phyloP scores from a whole-genome alignment of 2,329 filamentous ascomycete species.

The Bipolaris bicolor region DNA sequence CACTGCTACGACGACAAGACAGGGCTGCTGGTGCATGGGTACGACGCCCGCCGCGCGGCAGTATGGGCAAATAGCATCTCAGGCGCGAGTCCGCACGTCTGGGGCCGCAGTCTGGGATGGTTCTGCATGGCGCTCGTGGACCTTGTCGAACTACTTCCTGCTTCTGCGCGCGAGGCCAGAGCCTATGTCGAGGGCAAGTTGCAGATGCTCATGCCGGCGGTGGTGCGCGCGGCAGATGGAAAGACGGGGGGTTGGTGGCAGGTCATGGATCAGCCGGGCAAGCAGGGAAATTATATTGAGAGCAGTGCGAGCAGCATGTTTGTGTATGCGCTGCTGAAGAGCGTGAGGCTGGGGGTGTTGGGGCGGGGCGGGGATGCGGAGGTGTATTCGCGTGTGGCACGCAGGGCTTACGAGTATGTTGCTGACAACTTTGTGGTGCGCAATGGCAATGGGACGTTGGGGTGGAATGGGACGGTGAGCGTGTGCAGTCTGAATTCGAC shows the following conservation, averaged over 20 bases:
- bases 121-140: conserved; percentile 61
- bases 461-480: conserved; percentile 40
- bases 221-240: conserved; percentile 43
- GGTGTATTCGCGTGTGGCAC: conserved; percentile 29
- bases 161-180: not conserved
- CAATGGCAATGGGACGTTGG: conserved; percentile 31
- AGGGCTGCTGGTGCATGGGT: conserved; percentile 61
- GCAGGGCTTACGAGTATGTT: conserved; percentile 48
- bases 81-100: conserved; percentile 60
- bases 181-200: conserved; percentile 5
- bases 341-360: conserved; percentile 48
- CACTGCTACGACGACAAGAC: conserved; percentile 51
- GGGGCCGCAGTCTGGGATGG: conserved; percentile 63
- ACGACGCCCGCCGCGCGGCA: conserved; percentile 57
- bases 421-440: conserved; percentile 28
- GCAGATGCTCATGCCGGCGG: conserved; percentile 30
- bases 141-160: conserved; percentile 51
- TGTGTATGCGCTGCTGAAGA: conserved; percentile 59
- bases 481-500: conserved; percentile 36
- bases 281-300: conserved; percentile 65
- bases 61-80: conserved; percentile 60
- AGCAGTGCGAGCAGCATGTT: conserved; percentile 66
- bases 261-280: conserved; percentile 58
- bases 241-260: conserved; percentile 62
- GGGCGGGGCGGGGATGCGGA: not conserved